Evolutionary conservation across 371 early-diverging fungal species (phyloP), one percentile per base, ranked within the genome.

Genomic region (Lichtheimia ornata): DNA sequence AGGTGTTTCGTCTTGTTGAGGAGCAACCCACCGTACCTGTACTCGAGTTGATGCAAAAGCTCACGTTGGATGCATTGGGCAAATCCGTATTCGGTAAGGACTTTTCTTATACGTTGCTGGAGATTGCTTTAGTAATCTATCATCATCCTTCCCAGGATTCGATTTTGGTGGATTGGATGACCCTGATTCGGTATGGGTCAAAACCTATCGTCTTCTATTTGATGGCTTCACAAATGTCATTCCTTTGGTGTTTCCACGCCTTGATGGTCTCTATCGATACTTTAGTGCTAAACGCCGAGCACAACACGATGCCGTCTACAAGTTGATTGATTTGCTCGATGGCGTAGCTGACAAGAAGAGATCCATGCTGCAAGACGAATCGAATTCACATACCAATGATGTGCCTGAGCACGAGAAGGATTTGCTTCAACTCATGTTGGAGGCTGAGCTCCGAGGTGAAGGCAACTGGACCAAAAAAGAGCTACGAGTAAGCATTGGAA

Each of bases 11-110:
- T 0, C 27, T 62, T 0, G 65, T 78, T 18, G 70, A 78, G 24
- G 35, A 64, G 30, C n/a, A 55, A 5, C 45, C 59, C 14, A 61
- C 62, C 7, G 3, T 43, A 13, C 25, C 42, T 35, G 60, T 69
- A 3, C 25, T 64, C 3, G 40, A 49, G 0, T 20, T 53, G n/a
- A 67, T 72, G 56, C 67, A 67, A 25, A 35, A 53, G 4, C 58
- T 76, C 17, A 73, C 79, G 14, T 51, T 78, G 43, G 79, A 78
- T 56, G 64, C 62, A 0, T 47, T 78, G 13, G 79, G 79, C 11
- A 49, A 65, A 12, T 64, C 76, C 30, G 70, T 62, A 13, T 78
- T 78, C 53, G 73, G 75, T 74, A 67, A 56, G 12, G 42, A 49
- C 18, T 9, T 49, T 42, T 25, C 41, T 4, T 15, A 5, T 55